A percentile compares a stretch with the other conserved stretches of the same genome.
phyloP scores from a whole-genome alignment of 306 rosid genomes.

The Vigna angularis region DNA sequence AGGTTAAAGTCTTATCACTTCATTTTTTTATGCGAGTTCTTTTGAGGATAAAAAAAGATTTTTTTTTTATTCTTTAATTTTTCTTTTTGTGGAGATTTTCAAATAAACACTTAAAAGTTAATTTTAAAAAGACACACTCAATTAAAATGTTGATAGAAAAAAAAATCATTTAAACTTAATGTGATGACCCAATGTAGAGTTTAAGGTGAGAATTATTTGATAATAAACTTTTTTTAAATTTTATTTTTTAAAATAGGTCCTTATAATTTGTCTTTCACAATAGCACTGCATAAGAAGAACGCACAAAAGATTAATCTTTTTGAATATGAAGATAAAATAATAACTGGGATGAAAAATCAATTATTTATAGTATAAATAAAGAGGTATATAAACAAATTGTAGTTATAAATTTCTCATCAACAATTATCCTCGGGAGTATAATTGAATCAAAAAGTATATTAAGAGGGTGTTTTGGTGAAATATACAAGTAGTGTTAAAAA shows the following conservation, averaged over 20 bases:
- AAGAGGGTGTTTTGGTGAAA: too few species aligned
- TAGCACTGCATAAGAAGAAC: background rate
- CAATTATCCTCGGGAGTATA: background rate
- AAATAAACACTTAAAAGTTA: too few species aligned
- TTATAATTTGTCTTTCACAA: background rate
- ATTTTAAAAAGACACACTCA: too few species aligned
- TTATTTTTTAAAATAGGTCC: too few species aligned
- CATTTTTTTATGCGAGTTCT: too few species aligned
- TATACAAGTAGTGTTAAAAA: background rate
- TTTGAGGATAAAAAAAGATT: too few species aligned
- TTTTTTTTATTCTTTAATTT: too few species aligned
- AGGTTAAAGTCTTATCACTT: too few species aligned
- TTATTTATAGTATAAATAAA: conserved; percentile 6
- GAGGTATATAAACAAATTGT: background rate
- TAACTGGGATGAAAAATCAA: background rate
- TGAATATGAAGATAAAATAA: background rate
- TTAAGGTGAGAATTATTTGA: background rate
- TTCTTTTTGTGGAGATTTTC: too few species aligned
- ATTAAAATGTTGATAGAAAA: too few species aligned
- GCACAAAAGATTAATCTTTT: background rate
- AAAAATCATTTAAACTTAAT: background rate
- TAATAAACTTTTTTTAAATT: background rate
- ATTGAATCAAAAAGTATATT: background rate
- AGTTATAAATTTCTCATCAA: background rate
- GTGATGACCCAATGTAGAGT: too few species aligned